Base-by-base conservation (phyloP, 768 basidiomycete genomes). In the Tricholoma flavovirens region DNA sequence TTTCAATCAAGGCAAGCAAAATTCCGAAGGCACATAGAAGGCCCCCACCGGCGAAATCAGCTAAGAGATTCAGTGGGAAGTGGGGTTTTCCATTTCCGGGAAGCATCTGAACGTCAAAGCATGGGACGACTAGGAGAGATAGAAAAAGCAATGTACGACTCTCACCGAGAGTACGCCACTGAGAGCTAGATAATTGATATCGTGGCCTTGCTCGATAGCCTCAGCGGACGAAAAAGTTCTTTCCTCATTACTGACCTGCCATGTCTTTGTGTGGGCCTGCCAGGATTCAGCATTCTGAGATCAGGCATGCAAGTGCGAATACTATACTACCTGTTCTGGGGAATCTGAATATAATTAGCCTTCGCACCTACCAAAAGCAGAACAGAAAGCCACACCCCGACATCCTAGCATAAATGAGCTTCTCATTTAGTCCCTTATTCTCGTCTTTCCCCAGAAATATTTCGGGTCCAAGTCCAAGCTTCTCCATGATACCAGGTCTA, bases 1-100 rank as follows among this genome's bases (percentile, higher is more conserved):
- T 80, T 60, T 90, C 86, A 30, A 90, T 64, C 11, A 93, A 72
- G 0, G 91, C 90, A 6, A 91, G 75, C 10, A 93, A 75, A 51
- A 92, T 83, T 5, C 90, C 88, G 22, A 83, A 67, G 0, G 79
- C 87, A 58, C 87, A 90, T 58, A 82, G 78, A 26, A 90, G 67
- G 6, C 90, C 89, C 4, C 90, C 90, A 2, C 89, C 90, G 1
- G 86, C 91, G 68, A 93, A 92, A 64, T 92, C 91, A 10, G 84
- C 89, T 5, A 93, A 75, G 12, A 92, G 65, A 62, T 93, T 93
- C 40, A 88, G 67, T 7, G 90, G 91, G 56, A 87, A 87, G 33
- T 69, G 71, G 0, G 90, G 90, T 60, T 84, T 87, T 10, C 80
- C 81, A 19, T 65, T 63, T 7, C 88, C 86, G 38, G 89, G 87